Percentiles rank a stretch among this genome's conserved stretches.
Evolutionary conservation across 2,329 filamentous ascomycete species (phyloP).

Genomic region (Microcyclospora pomicola): DNA sequence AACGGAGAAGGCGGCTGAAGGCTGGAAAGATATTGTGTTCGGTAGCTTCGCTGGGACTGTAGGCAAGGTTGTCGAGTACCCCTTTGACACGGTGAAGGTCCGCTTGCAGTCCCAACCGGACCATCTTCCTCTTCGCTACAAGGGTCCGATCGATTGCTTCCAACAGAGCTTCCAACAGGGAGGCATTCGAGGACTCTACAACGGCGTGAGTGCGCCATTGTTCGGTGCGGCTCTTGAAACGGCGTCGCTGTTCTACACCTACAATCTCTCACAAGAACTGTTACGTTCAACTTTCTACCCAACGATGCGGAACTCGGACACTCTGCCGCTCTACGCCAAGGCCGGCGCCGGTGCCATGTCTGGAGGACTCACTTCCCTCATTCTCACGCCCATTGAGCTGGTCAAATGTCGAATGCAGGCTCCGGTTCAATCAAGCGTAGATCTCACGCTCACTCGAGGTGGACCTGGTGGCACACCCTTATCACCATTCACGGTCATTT

Average conservation of each 20-base stretch:
- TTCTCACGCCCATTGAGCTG: constrained; percentile 88
- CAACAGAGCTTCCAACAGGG: constrained; percentile 67
- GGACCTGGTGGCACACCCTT: constrained; percentile 8
- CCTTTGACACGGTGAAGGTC: constrained; percentile 97
- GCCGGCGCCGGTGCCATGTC: constrained; percentile 72
- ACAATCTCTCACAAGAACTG: constrained; percentile 46
- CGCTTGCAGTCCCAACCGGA: constrained; percentile 91
- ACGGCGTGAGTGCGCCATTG: constrained; percentile 82
- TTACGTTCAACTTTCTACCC: constrained; percentile 53
- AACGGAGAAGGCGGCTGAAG: constrained; percentile 33
- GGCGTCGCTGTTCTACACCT: constrained; percentile 85
- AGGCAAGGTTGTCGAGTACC: constrained; percentile 95
- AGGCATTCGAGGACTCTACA: constrained; percentile 71
- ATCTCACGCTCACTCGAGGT: constrained; percentile 10
- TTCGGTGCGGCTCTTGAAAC: constrained; percentile 85
- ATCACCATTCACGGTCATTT: constrained; percentile 54
- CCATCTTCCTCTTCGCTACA: constrained; percentile 66
- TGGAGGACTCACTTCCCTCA: constrained; percentile 76
- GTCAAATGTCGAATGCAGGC: constrained; percentile 99
- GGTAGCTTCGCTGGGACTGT: constrained; percentile 83
- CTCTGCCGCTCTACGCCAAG: constrained; percentile 61
- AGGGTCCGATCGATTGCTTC: constrained; percentile 85
- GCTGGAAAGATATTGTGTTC: constrained; percentile 73
- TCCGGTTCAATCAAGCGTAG: constrained; percentile 30
- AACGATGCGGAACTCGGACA: constrained; percentile 24